Base-by-base conservation (phyloP, 2,329 filamentous ascomycete species). In the Tolypocladium ophioglossoides region DNA sequence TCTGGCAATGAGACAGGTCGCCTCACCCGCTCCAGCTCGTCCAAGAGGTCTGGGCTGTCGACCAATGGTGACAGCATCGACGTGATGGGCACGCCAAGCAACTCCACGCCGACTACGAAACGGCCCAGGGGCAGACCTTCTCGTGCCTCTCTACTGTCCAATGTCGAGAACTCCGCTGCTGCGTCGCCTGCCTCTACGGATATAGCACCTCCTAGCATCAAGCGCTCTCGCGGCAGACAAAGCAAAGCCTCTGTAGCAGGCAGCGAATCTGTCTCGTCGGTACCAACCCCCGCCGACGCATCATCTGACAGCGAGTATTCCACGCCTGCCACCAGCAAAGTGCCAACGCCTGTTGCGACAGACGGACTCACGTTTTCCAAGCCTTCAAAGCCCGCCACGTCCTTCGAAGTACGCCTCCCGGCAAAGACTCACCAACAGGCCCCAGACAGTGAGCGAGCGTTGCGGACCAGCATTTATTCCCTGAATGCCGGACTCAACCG, bases 401-500 rank as follows among this genome's bases (percentile, higher is more conserved):
- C 57, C 27, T 50, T 72, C 4, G 66, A 72, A 58, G 62, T 72
- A 11, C 66, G 57, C 7, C 53, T 66, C 27, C 67, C 65, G 24
- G 56, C 58, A 2, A 58, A 55, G 48, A 56, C 63, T 46, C 52
- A 48, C 1, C 52, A 50, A 7, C 54, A 55, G 10, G 55, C 52
- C 18, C 11, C 34, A n/a, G 64, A 66, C 24, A 61, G 59, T 24
- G 68, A 72, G 32, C 59, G 64, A n/a, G 61, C 60, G 14, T 50
- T 69, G 16, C 62, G 66, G 18, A 63, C 62, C 10, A 83, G 77
- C 68, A 69, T 76, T 51, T 78, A 73, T 57, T 72, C 78, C 2
- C 65, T 82, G 61, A 70, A 68, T 39, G 55, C 70, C 70, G 77
- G 58, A 64, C 70, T 52, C 78, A 80, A 66, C 68, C 74, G 50